Evolutionary conservation across 345 rosid species (phyloP).

Genomic region (Acer yangbiense): DNA sequence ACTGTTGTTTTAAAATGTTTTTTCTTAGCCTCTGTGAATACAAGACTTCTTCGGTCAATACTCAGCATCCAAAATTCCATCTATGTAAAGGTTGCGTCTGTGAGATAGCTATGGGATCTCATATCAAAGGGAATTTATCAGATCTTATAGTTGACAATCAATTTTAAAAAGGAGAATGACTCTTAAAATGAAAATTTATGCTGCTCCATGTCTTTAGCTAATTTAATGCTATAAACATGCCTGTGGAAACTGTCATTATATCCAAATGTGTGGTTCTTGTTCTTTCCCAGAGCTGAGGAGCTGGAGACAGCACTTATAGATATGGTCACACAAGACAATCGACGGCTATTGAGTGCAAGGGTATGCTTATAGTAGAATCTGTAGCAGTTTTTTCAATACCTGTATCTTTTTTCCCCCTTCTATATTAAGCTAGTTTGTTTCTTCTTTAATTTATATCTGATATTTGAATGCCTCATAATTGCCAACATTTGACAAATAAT

Average conservation of each 20-base stretch:
- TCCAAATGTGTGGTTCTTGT: constrained; percentile 13
- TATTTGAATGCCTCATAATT: background rate
- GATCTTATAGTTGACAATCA: constrained; percentile 2
- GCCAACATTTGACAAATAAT: background rate
- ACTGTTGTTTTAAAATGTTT: too few relatives aligned
- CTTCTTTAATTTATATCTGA: background rate
- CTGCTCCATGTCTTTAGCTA: constrained; percentile 7
- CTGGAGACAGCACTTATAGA: constrained; percentile 93
- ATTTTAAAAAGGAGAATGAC: constrained; percentile 21
- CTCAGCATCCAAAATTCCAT: background rate
- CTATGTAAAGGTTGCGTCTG: constrained; percentile 3
- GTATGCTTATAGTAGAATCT: constrained; percentile 34
- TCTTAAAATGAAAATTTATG: background rate
- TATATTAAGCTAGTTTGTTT: background rate
- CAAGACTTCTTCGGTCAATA: too few relatives aligned
- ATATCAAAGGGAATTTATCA: background rate
- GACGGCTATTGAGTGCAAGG: constrained; percentile 72
- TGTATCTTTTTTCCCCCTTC: background rate
- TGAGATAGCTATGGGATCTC: constrained; percentile 2
- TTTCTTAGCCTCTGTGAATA: too few relatives aligned
- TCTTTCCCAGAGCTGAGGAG: constrained; percentile 83
- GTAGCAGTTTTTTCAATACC: background rate
- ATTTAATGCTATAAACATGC: constrained; percentile 13
- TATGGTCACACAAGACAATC: constrained; percentile 89
- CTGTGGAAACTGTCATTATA: constrained; percentile 1